phyloP scores from a whole-genome alignment of 2,329 filamentous ascomycete species.

The Hortaea sp. region DNA sequence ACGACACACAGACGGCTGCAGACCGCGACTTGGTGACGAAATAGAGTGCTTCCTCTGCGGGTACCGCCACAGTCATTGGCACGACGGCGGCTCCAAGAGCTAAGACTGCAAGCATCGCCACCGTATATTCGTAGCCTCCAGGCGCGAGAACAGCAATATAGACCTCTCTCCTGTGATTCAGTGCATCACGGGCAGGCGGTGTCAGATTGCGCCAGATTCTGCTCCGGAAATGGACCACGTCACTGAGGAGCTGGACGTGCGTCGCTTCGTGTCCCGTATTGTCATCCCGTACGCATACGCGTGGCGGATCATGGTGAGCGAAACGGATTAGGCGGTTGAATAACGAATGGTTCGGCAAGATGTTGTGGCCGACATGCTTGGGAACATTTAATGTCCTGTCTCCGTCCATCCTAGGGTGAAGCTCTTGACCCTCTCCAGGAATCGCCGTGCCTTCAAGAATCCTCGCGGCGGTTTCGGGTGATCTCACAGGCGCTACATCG shows the following conservation, averaged over 20 bases:
- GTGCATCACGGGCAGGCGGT: conserved; percentile 16
- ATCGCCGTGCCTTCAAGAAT: no score
- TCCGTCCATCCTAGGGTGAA: conserved; percentile 6
- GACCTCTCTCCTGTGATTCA: conserved; percentile 28
- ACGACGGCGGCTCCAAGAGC: conserved; percentile 39
- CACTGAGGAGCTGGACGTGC: conserved; percentile 34
- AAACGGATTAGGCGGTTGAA: conserved; percentile 33
- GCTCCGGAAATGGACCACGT: conserved; percentile 35
- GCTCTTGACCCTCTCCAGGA: not conserved
- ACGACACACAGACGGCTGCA: conserved; percentile 30
- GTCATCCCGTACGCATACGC: conserved; percentile 31
- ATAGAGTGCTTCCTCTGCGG: conserved; percentile 36
- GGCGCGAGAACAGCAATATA: conserved; percentile 38
- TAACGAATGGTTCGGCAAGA: conserved; percentile 25
- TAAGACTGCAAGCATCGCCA: conserved; percentile 39
- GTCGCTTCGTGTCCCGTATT: conserved; percentile 28
- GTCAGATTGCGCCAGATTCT: conserved; percentile 25
- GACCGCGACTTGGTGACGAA: conserved; percentile 33
- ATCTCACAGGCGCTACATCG: no score
- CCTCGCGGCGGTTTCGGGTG: no score
- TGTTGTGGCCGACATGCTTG: conserved; percentile 12
- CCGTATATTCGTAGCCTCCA: conserved; percentile 39
- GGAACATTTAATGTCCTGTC: conserved; percentile 17
- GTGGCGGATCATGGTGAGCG: conserved; percentile 25
- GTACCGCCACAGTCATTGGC: conserved; percentile 33